Conservation (phyloP, 2,329 filamentous ascomycete genomes). For the Trichoderma sp. region DNA sequence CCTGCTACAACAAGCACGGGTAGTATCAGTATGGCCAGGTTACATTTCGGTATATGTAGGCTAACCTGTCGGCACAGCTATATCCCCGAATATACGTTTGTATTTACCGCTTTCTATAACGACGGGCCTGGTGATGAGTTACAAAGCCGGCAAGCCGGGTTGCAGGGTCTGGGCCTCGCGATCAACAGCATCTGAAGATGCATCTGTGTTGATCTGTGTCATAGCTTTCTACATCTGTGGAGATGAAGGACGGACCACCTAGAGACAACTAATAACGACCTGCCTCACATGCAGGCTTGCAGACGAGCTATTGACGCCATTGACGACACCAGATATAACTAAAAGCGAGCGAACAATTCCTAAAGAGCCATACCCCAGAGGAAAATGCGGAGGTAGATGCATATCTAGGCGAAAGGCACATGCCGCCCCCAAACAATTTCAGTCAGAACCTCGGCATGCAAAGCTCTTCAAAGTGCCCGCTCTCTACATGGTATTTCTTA, state of each 20-base stretch:
- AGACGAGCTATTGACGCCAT: not conserved
- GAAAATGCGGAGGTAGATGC: not conserved
- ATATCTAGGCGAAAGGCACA: not conserved
- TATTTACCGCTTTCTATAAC: not conserved
- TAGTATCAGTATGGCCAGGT: not conserved
- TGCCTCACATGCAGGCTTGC: not conserved
- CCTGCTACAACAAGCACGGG: not conserved
- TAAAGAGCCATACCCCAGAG: not conserved
- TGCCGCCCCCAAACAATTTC: not conserved
- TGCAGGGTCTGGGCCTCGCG: not conserved
- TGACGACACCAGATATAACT: conserved; percentile 2
- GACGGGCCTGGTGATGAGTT: not conserved
- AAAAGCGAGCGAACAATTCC: not conserved
- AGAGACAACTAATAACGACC: not conserved
- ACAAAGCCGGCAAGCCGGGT: not conserved
- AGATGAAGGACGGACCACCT: not conserved
- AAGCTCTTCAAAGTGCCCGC: not conserved
- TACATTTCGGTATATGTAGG: not conserved
- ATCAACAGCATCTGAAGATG: conserved; percentile 7
- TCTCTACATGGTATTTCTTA: not conserved
- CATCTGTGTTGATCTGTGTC: conserved; percentile 5
- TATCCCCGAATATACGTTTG: not conserved
- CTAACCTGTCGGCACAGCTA: not conserved
- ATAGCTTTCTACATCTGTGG: conserved; percentile 11
- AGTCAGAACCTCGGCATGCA: not conserved